Evolutionary conservation across 1,284 basidiomycete species (phyloP).

Genomic region (Moesziomyces parantarcticus): DNA sequence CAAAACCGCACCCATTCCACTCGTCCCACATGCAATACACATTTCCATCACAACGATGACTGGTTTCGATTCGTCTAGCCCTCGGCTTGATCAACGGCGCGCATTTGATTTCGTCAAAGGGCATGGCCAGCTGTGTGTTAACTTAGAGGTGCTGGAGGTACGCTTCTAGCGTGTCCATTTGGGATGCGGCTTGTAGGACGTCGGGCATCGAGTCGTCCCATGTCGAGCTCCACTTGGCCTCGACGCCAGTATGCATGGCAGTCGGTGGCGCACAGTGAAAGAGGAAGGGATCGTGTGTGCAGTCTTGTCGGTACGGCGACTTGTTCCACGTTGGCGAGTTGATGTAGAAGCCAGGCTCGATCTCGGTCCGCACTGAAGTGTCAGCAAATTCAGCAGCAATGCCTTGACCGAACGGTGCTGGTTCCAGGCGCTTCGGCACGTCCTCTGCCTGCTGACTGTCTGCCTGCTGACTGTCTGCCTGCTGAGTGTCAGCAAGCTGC

Average conservation of each 20-base stretch:
- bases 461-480: no score
- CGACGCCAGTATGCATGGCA: background rate
- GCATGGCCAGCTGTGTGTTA: no score
- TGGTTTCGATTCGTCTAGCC: background rate
- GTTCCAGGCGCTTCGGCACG: background rate
- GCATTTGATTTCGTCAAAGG: no score
- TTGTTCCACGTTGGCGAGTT: background rate
- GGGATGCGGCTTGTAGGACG: background rate
- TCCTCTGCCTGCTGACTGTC: background rate
- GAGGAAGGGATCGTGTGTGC: background rate
- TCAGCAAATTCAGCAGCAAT: no score
- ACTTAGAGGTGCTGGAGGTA: background rate
- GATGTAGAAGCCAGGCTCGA: no score
- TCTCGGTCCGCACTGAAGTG: no score
- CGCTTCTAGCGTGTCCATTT: background rate
- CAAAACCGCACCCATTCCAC: no score
- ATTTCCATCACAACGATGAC: background rate
- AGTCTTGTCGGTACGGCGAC: slow-evolving; percentile 3
- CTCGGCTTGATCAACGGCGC: background rate
- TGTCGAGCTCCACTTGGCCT: background rate
- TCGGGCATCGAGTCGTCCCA: background rate
- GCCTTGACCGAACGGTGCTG: no score
- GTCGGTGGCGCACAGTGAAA: background rate
- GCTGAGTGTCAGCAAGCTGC: no score
- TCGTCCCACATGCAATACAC: background rate